Conservation (phyloP, 148 eudicot genomes). For the Polygonum maritimum region DNA sequence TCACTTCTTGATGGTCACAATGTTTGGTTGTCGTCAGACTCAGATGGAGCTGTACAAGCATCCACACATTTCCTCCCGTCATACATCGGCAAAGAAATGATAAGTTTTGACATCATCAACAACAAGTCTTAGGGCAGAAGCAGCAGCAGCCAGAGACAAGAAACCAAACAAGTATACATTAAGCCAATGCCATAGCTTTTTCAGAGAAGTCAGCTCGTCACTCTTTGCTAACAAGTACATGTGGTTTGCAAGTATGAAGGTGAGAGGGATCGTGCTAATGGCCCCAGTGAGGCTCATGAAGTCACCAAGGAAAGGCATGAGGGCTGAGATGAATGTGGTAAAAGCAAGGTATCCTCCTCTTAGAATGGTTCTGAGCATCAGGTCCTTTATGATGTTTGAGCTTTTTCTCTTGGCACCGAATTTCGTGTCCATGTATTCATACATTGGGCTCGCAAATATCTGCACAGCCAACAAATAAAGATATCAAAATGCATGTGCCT, state of each 20-base stretch:
- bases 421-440: conserved; percentile 86
- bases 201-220: conserved; percentile 31
- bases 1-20: no score
- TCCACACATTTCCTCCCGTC: background rate
- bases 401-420: conserved; percentile 54
- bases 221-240: conserved; percentile 73
- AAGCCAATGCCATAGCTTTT: conserved; percentile 90
- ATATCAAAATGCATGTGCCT: no score
- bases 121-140: conserved; percentile 76
- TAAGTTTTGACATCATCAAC: conserved; percentile 56
- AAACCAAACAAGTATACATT: conserved; percentile 57
- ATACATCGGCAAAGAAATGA: conserved; percentile 69
- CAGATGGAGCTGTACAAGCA: background rate
- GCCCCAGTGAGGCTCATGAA: conserved; percentile 98
- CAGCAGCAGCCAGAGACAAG: conserved; percentile 54
- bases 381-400: conserved; percentile 38
- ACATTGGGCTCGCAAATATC: conserved; percentile 99
- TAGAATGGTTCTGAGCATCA: conserved; percentile 44
- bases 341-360: conserved; percentile 76
- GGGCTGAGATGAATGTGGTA: conserved; percentile 68
- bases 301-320: conserved; percentile 85
- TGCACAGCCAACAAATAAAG: conserved; percentile 13
- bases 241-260: conserved; percentile 89
- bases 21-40: no score
- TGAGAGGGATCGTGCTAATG: conserved; percentile 86